phyloP scores from a whole-genome alignment of 2,329 filamentous ascomycete genomes.

The Hyphodiscus sp. region DNA sequence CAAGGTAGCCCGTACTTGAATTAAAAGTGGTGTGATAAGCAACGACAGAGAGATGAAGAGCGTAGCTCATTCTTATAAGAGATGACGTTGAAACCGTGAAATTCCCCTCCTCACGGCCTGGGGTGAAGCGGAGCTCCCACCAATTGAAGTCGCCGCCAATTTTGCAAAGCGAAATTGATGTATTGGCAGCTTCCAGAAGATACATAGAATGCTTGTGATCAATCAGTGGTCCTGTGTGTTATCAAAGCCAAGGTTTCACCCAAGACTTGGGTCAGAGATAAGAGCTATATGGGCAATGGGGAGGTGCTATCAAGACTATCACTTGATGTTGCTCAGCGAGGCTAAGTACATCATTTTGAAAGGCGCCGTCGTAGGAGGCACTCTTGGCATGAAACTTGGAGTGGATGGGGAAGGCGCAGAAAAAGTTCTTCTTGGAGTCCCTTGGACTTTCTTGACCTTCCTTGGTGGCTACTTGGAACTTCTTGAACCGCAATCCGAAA shows the following conservation, averaged over 20 bases:
- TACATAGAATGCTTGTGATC: neutral
- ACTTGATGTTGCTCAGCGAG: neutral
- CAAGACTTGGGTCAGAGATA: neutral
- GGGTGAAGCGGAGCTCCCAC: neutral
- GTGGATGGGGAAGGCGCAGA: neutral
- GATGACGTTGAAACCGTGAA: neutral
- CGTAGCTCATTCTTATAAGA: neutral
- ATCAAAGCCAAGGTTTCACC: neutral
- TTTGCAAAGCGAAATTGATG: neutral
- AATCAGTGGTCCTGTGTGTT: neutral
- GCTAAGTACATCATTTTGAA: neutral
- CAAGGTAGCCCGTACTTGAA: neutral
- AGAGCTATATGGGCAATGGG: neutral
- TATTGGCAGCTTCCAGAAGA: neutral
- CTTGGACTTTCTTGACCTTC: neutral
- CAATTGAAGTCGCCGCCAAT: neutral
- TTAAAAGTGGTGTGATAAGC: neutral
- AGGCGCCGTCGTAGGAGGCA: neutral
- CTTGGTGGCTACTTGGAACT: neutral
- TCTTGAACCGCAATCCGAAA: neutral
- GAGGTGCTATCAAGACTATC: neutral
- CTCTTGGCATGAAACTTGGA: neutral
- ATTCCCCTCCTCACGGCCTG: neutral
- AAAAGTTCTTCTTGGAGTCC: neutral
- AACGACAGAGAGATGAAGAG: neutral